These are phyloP conservation scores for Schizonepeta tenuifolia DNA, from an alignment of 257 asterid species.

Conservation along the genomic window DNA sequence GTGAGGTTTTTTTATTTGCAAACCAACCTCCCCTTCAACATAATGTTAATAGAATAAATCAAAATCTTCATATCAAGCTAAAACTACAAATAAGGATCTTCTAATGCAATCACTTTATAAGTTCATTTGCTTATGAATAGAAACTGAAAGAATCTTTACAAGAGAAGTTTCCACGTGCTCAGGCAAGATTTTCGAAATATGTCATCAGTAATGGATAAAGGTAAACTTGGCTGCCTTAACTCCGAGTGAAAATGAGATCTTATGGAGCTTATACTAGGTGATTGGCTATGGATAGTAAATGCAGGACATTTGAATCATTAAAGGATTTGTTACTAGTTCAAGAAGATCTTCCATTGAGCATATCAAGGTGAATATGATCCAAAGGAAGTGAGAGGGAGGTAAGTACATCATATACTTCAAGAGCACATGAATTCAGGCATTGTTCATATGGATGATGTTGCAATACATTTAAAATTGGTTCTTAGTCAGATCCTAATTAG, in stretches of 20 bases:
- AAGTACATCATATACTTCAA: constrained; percentile 5
- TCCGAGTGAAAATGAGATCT: not conserved
- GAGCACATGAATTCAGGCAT: constrained; percentile 4
- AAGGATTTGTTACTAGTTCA: constrained; percentile 3
- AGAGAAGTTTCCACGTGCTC: not conserved
- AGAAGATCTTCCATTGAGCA: not conserved
- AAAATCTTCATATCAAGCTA: constrained; percentile 18
- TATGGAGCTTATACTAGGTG: constrained; percentile 12
- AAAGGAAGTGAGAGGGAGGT: constrained; percentile 12
- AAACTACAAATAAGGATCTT: not conserved
- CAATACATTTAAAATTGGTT: constrained; percentile 9
- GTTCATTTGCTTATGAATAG: not conserved
- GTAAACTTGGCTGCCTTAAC: not conserved
- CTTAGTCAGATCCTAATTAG: constrained; percentile 1
- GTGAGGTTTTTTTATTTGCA: not conserved
- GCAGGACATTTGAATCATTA: constrained; percentile 11
- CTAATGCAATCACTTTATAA: constrained; percentile 23
- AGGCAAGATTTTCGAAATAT: constrained; percentile 1
- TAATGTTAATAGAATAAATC: constrained; percentile 6
- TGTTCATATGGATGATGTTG: constrained; percentile 6
- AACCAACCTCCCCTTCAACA: constrained; percentile 25
- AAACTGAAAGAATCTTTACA: constrained; percentile 9
- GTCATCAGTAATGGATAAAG: not conserved
- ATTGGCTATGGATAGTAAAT: not conserved
- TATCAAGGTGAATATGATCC: not conserved